These are phyloP conservation scores for Lithocarpus polystachyus DNA, from an alignment of 306 rosid genomes.

Conservation along the genomic window DNA sequence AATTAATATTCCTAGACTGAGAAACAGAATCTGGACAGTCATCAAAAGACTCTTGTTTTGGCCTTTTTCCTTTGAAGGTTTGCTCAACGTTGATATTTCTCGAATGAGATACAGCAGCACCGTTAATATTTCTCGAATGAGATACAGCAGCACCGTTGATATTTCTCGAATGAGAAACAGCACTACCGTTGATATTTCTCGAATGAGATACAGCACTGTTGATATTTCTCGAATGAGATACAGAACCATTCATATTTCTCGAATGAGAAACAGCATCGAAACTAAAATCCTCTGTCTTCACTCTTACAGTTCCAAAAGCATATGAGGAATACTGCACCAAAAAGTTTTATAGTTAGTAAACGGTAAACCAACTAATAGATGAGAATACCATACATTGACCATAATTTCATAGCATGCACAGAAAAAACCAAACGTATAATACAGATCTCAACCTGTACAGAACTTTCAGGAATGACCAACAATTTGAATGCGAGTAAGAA, in stretches of 20 bases:
- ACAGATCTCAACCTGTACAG: background rate
- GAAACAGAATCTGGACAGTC: constrained; percentile 28
- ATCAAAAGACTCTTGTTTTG: constrained; percentile 53
- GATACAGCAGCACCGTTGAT: too few relatives aligned
- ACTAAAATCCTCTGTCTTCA: constrained; percentile 46
- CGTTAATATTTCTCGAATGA: too few relatives aligned
- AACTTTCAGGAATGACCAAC: background rate
- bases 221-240: constrained; percentile 4
- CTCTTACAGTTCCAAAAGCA: constrained; percentile 33
- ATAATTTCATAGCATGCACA: background rate
- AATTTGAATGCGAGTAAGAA: background rate
- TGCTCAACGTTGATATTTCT: constrained; percentile 30
- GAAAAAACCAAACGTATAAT: background rate
- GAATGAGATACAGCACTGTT: constrained; percentile 1
- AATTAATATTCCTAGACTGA: constrained; percentile 3
- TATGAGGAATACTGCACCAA: constrained; percentile 34
- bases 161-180: too few relatives aligned
- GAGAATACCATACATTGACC: background rate
- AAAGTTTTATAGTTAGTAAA: constrained; percentile 12
- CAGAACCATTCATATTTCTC: constrained; percentile 1
- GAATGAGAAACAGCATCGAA: constrained; percentile 33
- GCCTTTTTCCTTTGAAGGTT: constrained; percentile 44
- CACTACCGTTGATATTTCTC: constrained; percentile 13
- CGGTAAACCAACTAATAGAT: constrained; percentile 15
- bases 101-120: constrained; percentile 32